These are phyloP conservation scores for Lodderomyces jiufengensis DNA, from an alignment of 1,139 yeast species.

Conservation along the genomic window DNA sequence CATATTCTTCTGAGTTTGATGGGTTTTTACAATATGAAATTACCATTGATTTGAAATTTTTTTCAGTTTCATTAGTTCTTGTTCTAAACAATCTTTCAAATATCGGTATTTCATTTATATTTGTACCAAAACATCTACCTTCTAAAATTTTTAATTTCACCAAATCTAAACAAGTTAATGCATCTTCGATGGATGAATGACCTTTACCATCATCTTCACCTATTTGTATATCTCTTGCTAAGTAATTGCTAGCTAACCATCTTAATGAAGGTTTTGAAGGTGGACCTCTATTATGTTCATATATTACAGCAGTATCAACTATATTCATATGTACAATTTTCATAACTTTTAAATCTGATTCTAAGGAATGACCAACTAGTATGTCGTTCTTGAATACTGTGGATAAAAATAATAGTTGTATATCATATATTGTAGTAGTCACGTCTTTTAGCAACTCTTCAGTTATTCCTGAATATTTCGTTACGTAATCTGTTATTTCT, in stretches of 20 bases:
- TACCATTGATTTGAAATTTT: too few species aligned
- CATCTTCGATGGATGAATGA: constrained; percentile 87
- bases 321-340: constrained; percentile 59
- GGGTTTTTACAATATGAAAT: too few species aligned
- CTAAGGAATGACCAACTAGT: constrained; percentile 70
- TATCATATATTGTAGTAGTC: constrained; percentile 61
- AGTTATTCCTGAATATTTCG: constrained; percentile 85
- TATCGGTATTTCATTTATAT: constrained; percentile 33
- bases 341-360: constrained; percentile 62
- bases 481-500: constrained; percentile 73
- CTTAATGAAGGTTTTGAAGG: constrained; percentile 76
- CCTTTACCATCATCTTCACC: constrained; percentile 53
- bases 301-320: constrained; percentile 64
- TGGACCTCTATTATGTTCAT: constrained; percentile 74
- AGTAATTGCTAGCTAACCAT: constrained; percentile 56
- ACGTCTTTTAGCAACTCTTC: constrained; percentile 59
- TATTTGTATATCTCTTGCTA: constrained; percentile 59
- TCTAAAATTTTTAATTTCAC: constrained; percentile 63
- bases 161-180: constrained; percentile 74
- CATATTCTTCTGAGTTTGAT: constrained; percentile 4
- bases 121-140: constrained; percentile 64
- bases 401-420: constrained; percentile 53
- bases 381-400: constrained; percentile 48
- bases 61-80: constrained; percentile 17
- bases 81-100: constrained; percentile 23